These are phyloP conservation scores for Dendrobium nobile DNA, from an alignment of 106 monocot genomes.

Conservation along the genomic window DNA sequence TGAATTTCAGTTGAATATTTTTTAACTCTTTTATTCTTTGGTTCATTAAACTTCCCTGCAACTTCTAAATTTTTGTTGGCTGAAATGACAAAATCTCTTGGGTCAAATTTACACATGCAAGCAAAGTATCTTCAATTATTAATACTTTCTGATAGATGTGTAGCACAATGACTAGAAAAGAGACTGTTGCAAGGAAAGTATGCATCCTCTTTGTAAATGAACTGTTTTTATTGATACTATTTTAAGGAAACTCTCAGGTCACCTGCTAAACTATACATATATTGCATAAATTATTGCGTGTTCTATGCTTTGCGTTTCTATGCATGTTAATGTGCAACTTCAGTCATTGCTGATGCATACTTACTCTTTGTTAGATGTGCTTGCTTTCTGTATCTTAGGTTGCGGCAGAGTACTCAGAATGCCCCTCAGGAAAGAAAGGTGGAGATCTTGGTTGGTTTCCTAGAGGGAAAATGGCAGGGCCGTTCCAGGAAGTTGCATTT, in stretches of 20 bases:
- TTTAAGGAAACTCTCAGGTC: neutral
- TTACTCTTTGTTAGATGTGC: neutral
- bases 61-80: neutral
- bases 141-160: neutral
- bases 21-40: neutral
- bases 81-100: neutral
- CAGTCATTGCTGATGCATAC: neutral
- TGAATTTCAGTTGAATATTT: neutral
- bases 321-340: neutral
- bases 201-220: neutral
- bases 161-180: neutral
- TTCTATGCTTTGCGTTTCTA: neutral
- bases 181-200: neutral
- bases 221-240: neutral
- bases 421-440: slow-evolving; percentile 97
- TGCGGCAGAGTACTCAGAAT: slow-evolving; percentile 91
- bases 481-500: slow-evolving; percentile 96
- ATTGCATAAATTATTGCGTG: neutral
- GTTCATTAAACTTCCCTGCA: neutral
- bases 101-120: neutral
- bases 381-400: slow-evolving; percentile 32
- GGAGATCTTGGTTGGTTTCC: slow-evolving; percentile 99
- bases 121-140: neutral
- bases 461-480: slow-evolving; percentile 97
- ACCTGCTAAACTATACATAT: neutral